These are phyloP conservation scores for Fusarium udum DNA, from an alignment of 2,329 filamentous ascomycete species.

Conservation along the genomic window DNA sequence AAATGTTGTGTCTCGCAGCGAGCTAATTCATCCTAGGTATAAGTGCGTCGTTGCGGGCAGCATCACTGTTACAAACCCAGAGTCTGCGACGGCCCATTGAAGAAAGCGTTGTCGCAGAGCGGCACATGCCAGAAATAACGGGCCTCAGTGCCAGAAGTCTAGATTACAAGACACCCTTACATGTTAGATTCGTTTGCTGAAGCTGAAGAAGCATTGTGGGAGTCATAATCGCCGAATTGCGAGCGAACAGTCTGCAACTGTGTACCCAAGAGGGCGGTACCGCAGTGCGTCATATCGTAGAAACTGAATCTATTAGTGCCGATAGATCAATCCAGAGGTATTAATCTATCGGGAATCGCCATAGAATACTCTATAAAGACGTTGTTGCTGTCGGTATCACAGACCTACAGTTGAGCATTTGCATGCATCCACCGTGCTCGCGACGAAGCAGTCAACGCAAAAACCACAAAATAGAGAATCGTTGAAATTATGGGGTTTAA, in stretches of 20 bases:
- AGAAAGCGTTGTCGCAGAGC: neutral
- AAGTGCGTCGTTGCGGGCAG: no score
- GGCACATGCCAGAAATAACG: neutral
- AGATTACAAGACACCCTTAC: rapidly evolving
- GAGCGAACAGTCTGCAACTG: neutral
- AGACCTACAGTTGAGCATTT: neutral
- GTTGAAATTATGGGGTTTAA: rapidly evolving
- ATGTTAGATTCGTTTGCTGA: rapidly evolving
- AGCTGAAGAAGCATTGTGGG: neutral
- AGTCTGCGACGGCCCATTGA: neutral
- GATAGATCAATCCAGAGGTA: neutral
- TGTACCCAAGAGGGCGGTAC: neutral
- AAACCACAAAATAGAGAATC: neutral
- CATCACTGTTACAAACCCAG: neutral
- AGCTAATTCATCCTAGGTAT: rapidly evolving
- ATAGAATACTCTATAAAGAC: neutral
- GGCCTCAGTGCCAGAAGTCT: no score
- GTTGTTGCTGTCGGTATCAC: neutral
- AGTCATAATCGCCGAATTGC: rapidly evolving
- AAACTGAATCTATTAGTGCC: neutral
- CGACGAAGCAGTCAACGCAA: neutral
- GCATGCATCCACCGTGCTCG: neutral
- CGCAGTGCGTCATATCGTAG: neutral
- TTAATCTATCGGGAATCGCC: rapidly evolving
- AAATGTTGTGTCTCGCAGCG: rapidly evolving